phyloP scores from a whole-genome alignment of 2,329 filamentous ascomycete genomes.

The Didymella sp. region DNA sequence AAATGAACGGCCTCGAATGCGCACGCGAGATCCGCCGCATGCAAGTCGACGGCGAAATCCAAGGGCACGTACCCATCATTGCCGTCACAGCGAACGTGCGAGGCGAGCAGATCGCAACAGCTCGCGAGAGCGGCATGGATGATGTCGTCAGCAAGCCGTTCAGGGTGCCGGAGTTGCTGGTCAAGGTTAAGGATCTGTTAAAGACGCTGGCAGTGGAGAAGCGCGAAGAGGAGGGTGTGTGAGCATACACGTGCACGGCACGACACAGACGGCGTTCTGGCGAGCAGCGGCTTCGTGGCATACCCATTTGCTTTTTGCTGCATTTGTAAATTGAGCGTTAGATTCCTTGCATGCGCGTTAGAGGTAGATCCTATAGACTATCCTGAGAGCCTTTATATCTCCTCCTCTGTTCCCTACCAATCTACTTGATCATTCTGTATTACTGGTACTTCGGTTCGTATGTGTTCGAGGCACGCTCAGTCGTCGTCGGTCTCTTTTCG shows the following conservation, averaged over 20 bases:
- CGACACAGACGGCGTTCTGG: background rate
- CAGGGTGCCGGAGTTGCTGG: constrained; percentile 41
- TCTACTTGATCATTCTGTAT: background rate
- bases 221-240: background rate
- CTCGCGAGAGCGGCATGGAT: constrained; percentile 46
- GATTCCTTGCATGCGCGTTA: background rate
- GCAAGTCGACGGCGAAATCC: constrained; percentile 29
- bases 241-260: background rate
- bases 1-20: constrained; percentile 49
- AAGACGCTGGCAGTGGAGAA: constrained; percentile 17
- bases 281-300: background rate
- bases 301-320: background rate
- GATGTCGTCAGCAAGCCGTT: constrained; percentile 48
- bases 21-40: constrained; percentile 44
- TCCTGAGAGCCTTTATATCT: background rate
- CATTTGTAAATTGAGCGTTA: constrained; percentile 3
- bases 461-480: too few relatives aligned
- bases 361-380: background rate
- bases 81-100: constrained; percentile 49
- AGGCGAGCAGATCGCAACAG: constrained; percentile 42
- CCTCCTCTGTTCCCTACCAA: background rate
- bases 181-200: constrained; percentile 34
- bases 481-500: too few relatives aligned
- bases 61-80: constrained; percentile 44
- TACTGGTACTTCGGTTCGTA: too few relatives aligned